Evolutionary conservation across 2,329 filamentous ascomycete species (phyloP).

Genomic region (Monosporascus sp.): DNA sequence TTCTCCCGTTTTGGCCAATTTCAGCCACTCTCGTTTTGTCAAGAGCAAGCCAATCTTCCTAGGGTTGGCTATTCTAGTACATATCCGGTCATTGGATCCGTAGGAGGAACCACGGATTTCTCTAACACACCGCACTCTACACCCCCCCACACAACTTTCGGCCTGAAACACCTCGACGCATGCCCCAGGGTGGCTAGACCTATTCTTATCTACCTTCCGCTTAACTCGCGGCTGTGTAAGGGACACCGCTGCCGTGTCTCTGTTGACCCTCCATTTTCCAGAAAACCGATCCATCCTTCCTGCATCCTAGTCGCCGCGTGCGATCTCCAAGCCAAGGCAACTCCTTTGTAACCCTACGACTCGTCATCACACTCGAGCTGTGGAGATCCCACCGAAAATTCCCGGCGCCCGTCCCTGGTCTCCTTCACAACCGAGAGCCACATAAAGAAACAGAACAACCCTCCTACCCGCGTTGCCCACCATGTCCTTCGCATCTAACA

Average conservation of each 20-base stretch:
- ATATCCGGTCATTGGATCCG: not conserved
- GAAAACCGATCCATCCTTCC: not conserved
- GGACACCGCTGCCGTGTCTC: not conserved
- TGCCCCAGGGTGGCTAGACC: constrained; percentile 9
- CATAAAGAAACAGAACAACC: constrained; percentile 15
- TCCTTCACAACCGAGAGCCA: constrained; percentile 5
- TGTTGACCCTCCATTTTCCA: too few species aligned
- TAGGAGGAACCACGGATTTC: constrained; percentile 12
- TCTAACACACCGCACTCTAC: constrained; percentile 13
- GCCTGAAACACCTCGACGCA: constrained; percentile 37
- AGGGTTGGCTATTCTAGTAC: not conserved
- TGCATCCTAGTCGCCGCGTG: not conserved
- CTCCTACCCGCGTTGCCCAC: constrained; percentile 17
- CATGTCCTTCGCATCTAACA: constrained; percentile 39
- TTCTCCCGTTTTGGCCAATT: not conserved
- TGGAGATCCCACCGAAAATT: not conserved
- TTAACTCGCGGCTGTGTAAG: not conserved
- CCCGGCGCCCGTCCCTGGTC: not conserved
- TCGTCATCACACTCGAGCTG: not conserved
- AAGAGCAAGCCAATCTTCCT: too few species aligned
- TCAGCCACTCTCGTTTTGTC: not conserved
- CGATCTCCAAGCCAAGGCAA: not conserved
- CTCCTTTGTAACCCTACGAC: not conserved
- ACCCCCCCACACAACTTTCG: constrained; percentile 7
- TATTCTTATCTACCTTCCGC: not conserved